These are phyloP conservation scores for Naumovozyma baii DNA, from an alignment of 805 yeast species.

Conservation along the genomic window DNA sequence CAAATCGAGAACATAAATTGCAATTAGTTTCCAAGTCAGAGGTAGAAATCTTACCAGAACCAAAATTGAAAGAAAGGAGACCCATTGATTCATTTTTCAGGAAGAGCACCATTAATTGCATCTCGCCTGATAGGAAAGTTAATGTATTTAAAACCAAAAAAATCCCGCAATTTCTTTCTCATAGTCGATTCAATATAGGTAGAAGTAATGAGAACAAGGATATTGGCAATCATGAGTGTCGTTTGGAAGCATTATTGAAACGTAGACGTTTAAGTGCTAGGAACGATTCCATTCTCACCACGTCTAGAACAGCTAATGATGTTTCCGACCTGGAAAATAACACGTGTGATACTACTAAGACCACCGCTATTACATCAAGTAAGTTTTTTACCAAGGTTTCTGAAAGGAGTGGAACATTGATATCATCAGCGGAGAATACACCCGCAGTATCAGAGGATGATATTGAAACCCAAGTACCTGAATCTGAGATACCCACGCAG, in stretches of 20 bases:
- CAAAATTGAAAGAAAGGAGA: not conserved
- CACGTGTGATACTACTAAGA: no score
- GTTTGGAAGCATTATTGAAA: slow-evolving; percentile 5
- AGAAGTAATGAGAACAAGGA: not conserved
- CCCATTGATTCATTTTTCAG: slow-evolving; percentile 19
- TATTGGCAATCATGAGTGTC: not conserved
- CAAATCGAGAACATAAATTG: slow-evolving; percentile 25
- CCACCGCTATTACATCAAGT: slow-evolving; percentile 3
- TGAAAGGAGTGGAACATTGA: not conserved
- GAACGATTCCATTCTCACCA: no score
- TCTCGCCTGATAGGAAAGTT: no score
- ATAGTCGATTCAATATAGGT: not conserved
- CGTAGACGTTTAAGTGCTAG: slow-evolving; percentile 14
- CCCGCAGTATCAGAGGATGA: slow-evolving; percentile 4
- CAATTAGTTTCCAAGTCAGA: slow-evolving; percentile 22
- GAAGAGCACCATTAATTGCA: slow-evolving; percentile 3
- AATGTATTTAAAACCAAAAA: not conserved
- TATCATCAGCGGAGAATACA: not conserved
- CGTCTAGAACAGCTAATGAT: no score
- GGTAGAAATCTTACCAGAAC: not conserved
- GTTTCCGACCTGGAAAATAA: no score
- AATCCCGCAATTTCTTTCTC: not conserved
- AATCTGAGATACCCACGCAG: slow-evolving; percentile 21
- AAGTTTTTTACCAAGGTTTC: not conserved
- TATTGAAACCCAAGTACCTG: slow-evolving; percentile 22